Base-by-base conservation (phyloP, 2,329 filamentous ascomycete species). In the Epichloe typhina region DNA sequence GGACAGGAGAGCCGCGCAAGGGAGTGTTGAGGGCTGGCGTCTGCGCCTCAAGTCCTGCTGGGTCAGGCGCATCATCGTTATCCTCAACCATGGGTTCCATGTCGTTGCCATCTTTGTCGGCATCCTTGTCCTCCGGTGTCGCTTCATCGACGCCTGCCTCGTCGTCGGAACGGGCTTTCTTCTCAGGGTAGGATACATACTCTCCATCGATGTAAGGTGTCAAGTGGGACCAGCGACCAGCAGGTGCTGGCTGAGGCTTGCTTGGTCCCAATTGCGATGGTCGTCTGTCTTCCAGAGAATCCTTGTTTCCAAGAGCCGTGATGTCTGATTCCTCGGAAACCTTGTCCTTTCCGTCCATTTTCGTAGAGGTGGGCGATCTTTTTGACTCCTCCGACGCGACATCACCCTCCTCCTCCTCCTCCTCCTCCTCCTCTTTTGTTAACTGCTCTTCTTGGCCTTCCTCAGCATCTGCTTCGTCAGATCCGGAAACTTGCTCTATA, bases 181-280 rank as follows among this genome's bases (percentile, higher is more conserved):
- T 68, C 50, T 70, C 69, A 1, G 70, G 70, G 43, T 72, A 71
- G 2, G 61, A 55, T 23, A 66, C 55, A 49, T 60, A 68, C 51
- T 72, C 68, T 15, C 63, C 66, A 33, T 66, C 61, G 7, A 72
- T 52, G 47, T 70, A 72, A 4, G 70, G 67, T 2, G 66, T 71
- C 8, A 72, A 59, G 40, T 69, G 56, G 19, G 66, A 58, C 65
- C 67, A 72, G 21, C 64, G 62, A 2, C 66, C 64, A 12, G 49
- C 50, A 12, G 62, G 64, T 5, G 56, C 53, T 46, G 62, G 63
- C 37, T 66, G 64, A 33, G 62, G 58, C 50, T 62, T 59, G 17
- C 41, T 50, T 31, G 50, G 50, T 2, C 51, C 44, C 42, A 39
- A 38, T 46, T 54, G 53, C 3, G 49, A 48, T n/a, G 47, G 12